Evolutionary conservation across 2,329 filamentous ascomycete species (phyloP).

Genomic region (Colletotrichum tropicicola): DNA sequence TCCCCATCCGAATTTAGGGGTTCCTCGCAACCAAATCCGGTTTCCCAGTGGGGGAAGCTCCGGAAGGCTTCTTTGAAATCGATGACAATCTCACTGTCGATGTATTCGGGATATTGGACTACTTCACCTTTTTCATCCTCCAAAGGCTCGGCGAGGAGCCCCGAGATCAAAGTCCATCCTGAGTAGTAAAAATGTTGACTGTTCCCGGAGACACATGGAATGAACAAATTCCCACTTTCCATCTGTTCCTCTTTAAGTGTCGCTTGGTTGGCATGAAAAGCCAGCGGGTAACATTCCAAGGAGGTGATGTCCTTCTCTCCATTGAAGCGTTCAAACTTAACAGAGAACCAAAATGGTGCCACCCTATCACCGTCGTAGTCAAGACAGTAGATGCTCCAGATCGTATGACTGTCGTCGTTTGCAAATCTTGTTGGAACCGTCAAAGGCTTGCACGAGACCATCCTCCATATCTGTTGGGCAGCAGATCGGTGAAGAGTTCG

Average conservation of each 20-base stretch:
- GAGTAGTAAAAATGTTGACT: background rate
- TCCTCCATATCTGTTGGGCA: background rate
- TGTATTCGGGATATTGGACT: background rate
- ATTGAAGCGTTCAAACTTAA: background rate
- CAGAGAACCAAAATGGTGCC: background rate
- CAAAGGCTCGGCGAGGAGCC: background rate
- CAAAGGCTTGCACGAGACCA: background rate
- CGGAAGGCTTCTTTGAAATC: background rate
- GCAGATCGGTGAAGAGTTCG: background rate
- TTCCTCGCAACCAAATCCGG: background rate
- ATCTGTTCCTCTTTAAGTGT: background rate
- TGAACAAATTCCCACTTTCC: background rate
- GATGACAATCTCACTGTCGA: background rate
- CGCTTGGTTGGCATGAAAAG: background rate
- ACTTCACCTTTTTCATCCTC: background rate
- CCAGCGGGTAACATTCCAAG: background rate
- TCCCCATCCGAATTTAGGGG: background rate
- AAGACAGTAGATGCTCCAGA: background rate
- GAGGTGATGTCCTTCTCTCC: background rate
- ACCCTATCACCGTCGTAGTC: background rate
- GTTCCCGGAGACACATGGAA: background rate
- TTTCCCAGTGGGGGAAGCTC: background rate
- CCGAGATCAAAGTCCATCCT: constrained; percentile 1
- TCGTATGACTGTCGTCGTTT: background rate
- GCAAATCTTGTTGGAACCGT: background rate